Conservation (phyloP, 2,329 filamentous ascomycete species). For the Chrysoporthe cubensis region DNA sequence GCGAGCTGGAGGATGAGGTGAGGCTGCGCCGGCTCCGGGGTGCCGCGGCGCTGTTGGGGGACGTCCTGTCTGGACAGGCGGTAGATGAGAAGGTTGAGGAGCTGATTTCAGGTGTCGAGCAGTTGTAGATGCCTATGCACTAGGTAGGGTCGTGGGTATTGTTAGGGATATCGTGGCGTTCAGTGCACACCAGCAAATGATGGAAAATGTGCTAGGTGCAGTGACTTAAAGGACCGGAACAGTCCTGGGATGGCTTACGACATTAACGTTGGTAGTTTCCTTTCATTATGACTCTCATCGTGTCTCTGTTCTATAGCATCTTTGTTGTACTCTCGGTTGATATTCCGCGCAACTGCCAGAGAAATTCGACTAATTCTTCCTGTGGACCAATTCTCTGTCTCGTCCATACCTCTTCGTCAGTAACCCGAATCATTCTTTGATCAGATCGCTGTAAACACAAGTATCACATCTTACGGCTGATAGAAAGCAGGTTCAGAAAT, state of each 20-base stretch:
- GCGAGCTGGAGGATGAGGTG: conserved; percentile 77
- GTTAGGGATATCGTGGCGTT: neutral
- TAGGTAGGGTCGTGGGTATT: too few relatives aligned
- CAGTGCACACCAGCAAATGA: neutral
- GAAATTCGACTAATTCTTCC: neutral
- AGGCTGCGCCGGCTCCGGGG: conserved; percentile 63
- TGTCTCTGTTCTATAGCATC: neutral
- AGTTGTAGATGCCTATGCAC: conserved; percentile 47
- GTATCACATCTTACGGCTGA: too few relatives aligned
- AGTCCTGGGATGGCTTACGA: neutral
- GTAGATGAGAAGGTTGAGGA: conserved; percentile 53
- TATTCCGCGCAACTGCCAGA: neutral
- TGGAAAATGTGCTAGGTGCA: neutral
- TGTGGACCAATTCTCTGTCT: neutral
- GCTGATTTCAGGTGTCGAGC: conserved; percentile 60
- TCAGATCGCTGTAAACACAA: too few relatives aligned
- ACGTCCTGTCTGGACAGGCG: conserved; percentile 43
- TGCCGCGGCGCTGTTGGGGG: conserved; percentile 46
- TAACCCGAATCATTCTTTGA: neutral
- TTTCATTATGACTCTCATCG: neutral
- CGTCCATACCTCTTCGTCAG: neutral
- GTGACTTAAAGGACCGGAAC: neutral
- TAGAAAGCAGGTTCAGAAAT: too few relatives aligned
- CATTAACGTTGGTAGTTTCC: neutral
- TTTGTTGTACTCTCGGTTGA: neutral